Evolutionary conservation across 768 basidiomycete genomes (phyloP), one percentile per base, ranked within the genome.

Genomic region (Amyloporia xantha): DNA sequence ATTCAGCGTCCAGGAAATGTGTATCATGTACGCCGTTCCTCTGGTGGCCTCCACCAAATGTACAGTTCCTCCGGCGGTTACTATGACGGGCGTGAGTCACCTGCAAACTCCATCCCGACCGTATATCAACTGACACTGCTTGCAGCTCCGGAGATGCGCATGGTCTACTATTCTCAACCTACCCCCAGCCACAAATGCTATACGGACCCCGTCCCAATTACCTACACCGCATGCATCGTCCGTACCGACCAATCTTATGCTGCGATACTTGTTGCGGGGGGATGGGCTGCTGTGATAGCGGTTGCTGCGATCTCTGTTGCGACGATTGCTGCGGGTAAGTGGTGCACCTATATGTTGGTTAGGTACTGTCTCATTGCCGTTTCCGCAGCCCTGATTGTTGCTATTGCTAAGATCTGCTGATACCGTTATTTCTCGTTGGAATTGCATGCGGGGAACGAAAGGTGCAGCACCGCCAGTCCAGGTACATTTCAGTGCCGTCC

Each of bases 111-210:
- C 37, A 24, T 20, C 15, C 23, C 19, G n/a, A n/a, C 19, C 13
- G 1, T n/a, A 26, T 19, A 40, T 35, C 48, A 13, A 13, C 50
- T 48, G 21, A 38, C 21, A 2, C 25, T 36, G 36, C 27, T 40
- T 23, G 25, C 47, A 58, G 58, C 61, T 24, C 61, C 61, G 4
- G 59, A 63, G 40, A 63, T 63, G 62, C 57, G 60, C 49, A 57
- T 57, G 50, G 53, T 49, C 13, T 50, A 47, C 23, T 59, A 60
- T 39, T 52, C 55, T 21, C 62, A 61, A 41, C 62, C 62, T 6
- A 17, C 49, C 46, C 60, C 4, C 57, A 57, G 50, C 59, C 58
- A 17, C 48, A 48, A 24, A 60, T 61, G 54, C 44, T 59, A 35
- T 63, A 61, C 47, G 28, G 23, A 13, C 58, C 53, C 44, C 50